These are phyloP conservation scores for Dendrobium catenatum DNA, from an alignment of 106 monocot species.

Conservation along the genomic window DNA sequence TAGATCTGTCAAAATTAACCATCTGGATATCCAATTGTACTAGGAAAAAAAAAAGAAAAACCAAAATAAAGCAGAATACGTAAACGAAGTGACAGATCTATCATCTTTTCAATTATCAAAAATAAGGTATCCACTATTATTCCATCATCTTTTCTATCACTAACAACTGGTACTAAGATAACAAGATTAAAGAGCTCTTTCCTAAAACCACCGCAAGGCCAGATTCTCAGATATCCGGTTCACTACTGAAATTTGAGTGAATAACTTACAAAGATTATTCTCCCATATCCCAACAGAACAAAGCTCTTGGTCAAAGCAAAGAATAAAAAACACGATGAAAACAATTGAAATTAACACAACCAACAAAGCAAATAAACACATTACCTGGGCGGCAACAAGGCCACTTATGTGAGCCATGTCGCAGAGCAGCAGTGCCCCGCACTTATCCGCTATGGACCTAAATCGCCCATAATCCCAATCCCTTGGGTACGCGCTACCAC, in stretches of 20 bases:
- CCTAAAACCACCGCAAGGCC: not conserved
- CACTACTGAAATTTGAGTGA: not conserved
- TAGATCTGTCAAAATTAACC: not conserved
- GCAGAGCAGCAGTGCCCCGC: conserved; percentile 65
- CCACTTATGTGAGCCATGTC: conserved; percentile 94
- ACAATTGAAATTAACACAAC: not conserved
- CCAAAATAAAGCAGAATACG: no score
- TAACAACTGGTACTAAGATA: not conserved
- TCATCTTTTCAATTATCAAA: not conserved
- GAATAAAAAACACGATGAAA: not conserved
- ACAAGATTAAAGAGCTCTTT: not conserved
- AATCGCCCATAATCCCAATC: conserved; percentile 79
- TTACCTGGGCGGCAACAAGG: conserved; percentile 82
- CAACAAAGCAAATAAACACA: not conserved
- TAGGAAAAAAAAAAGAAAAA: not conserved
- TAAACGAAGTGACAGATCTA: not conserved
- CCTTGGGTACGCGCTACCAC: conserved; percentile 83
- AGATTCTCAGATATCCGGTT: not conserved
- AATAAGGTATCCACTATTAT: not conserved
- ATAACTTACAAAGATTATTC: not conserved
- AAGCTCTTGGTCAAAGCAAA: not conserved
- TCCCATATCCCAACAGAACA: not conserved
- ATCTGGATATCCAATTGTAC: not conserved
- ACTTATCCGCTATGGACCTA: conserved; percentile 58
- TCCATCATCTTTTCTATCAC: not conserved